A percentile compares a stretch with the other conserved stretches of the same genome.
Conservation (phyloP, 345 rosid species). For the Hypericum androsaemum region DNA sequence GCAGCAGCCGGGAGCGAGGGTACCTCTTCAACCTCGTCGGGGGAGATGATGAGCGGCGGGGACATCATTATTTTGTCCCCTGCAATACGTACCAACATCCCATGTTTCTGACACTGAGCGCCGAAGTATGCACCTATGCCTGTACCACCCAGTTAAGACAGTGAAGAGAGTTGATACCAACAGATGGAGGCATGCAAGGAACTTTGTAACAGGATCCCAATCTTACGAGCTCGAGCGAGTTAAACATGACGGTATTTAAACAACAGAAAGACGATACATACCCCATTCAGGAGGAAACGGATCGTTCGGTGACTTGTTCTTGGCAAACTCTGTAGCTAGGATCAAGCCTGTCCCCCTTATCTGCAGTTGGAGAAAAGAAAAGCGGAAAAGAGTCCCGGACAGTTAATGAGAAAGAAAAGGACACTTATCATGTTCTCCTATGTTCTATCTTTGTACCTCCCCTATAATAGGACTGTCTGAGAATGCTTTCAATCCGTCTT, state of each 20-base stretch:
- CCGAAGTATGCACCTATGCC: constrained; percentile 86
- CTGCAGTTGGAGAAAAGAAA: constrained; percentile 28
- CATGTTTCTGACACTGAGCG: constrained; percentile 67
- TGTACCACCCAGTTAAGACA: constrained; percentile 13
- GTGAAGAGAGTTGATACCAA: background rate
- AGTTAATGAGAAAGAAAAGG: constrained; percentile 3
- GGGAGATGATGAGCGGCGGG: constrained; percentile 64
- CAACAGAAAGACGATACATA: constrained; percentile 24
- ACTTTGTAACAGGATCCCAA: too few species aligned
- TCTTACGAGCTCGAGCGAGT: too few species aligned
- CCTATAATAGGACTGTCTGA: constrained; percentile 78
- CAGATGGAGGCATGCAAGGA: too few species aligned
- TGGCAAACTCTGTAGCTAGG: constrained; percentile 74
- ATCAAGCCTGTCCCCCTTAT: constrained; percentile 89
- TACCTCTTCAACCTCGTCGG: constrained; percentile 78
- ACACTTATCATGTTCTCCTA: background rate
- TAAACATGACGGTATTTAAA: too few species aligned
- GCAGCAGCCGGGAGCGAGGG: too few species aligned
- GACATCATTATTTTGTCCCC: constrained; percentile 93
- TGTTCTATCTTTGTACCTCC: constrained; percentile 41
- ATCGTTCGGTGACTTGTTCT: constrained; percentile 81
- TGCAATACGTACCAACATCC: constrained; percentile 79
- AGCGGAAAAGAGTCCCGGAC: background rate
- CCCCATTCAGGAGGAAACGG: constrained; percentile 99
- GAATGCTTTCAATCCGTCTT: constrained; percentile 77